Evolutionary conservation across 106 monocot species (phyloP), one percentile per base, ranked within the genome.

Genomic region (Allium sativum): DNA sequence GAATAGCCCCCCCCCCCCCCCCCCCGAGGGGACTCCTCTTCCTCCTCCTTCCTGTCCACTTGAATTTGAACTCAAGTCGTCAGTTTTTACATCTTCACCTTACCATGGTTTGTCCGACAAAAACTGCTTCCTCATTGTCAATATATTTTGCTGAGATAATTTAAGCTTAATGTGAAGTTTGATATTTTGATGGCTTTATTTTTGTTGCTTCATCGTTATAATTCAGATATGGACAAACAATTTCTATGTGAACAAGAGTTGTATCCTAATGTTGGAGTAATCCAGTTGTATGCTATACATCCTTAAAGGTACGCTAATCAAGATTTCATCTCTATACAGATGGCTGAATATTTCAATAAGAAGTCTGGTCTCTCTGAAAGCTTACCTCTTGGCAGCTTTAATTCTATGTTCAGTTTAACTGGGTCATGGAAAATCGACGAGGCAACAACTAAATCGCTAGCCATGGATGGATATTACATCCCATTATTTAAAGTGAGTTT

Each of bases 371-470:
- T 94, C 48, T 59, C 62, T 42, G 86, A 75, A 61, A 63, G 62
- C 40, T 62, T 89, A 31, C 86, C 89, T 48, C 83, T 94, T 18
- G 93, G 93, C 6, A 76, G 86, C 65, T 94, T 94, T 65, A 94
- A 94, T 55, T 80, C 93, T 52, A 77, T 86, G 83, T 94, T 94
- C 77, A 89, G 72, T 70, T 94, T 94, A 52, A 94, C 85, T 65
- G 93, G 89, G 1, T 83, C 72, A 18, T 78, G 76, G 78, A 81
- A 84, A 57, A 64, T 65, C 58, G 89, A 94, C 81, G 73, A 68
- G 18, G 70, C 83, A 53, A 59, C 76, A 41, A 81, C 85, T 31
- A 94, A 89, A 70, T 61, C 80, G 16, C 86, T 94, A 12, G 89
- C 83, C 17, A 71, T 84, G 72, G 86, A 81, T 68, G 89, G 83